These are phyloP conservation scores for Ciborinia camelliae DNA, from an alignment of 2,329 filamentous ascomycete genomes.

Conservation along the genomic window DNA sequence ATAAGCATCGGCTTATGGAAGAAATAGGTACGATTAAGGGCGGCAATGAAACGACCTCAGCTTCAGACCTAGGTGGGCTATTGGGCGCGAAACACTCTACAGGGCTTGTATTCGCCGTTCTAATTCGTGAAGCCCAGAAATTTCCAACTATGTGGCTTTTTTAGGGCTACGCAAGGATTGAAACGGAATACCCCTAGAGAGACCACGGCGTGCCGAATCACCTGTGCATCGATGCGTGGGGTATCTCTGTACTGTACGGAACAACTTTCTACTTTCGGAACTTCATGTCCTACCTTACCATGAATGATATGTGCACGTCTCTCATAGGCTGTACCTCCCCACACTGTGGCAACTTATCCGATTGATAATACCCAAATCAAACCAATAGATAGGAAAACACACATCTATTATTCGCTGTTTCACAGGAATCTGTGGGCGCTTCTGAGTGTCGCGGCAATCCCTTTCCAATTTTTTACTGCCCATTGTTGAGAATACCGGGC, in stretches of 20 bases:
- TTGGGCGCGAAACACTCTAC: neutral
- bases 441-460: neutral
- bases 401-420: neutral
- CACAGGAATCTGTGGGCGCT: neutral
- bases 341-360: too few relatives aligned
- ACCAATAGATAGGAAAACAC: neutral
- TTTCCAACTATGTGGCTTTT: too few relatives aligned
- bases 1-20: neutral
- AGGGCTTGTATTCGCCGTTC: neutral
- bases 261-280: too few relatives aligned
- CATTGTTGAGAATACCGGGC: neutral
- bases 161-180: neutral
- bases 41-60: neutral
- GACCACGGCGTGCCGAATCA: neutral
- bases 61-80: neutral
- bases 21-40: neutral
- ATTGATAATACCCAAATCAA: neutral
- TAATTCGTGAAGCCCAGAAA: neutral
- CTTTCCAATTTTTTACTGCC: neutral
- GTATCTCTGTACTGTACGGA: too few relatives aligned
- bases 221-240: too few relatives aligned
- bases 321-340: neutral
- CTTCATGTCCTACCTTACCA: too few relatives aligned
- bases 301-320: neutral
- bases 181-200: neutral